phyloP scores from a whole-genome alignment of 352 stramenopile genomes.

The Phytophthora syringae region DNA sequence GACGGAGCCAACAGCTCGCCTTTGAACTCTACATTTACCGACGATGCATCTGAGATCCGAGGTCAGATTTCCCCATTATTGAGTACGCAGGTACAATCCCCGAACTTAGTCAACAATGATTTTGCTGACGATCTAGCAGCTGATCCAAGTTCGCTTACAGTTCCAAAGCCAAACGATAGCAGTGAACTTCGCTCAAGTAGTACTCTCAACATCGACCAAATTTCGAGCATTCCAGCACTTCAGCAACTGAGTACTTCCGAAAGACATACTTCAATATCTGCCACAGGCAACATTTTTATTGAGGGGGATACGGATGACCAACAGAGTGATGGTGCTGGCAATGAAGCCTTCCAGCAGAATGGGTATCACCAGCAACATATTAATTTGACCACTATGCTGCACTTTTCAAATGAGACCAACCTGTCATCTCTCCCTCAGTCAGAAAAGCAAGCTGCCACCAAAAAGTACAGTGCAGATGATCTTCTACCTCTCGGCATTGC shows the following conservation, averaged over 20 bases:
- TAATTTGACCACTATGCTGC: background rate
- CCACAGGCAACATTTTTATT: slow-evolving; percentile 24
- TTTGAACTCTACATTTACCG: slow-evolving; percentile 3
- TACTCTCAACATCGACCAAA: slow-evolving; percentile 5
- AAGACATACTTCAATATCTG: background rate
- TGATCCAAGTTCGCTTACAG: background rate
- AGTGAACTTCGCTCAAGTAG: background rate
- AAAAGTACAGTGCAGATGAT: slow-evolving; percentile 16
- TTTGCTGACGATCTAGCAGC: slow-evolving; percentile 18
- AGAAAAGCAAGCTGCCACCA: background rate
- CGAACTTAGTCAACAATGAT: slow-evolving; percentile 19
- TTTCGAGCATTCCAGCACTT: background rate
- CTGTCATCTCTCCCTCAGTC: background rate
- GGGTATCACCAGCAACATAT: slow-evolving; percentile 4
- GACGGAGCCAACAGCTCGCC: slow-evolving; percentile 7
- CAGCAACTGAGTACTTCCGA: background rate
- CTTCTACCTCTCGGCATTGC: slow-evolving; percentile 38
- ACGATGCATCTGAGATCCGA: background rate
- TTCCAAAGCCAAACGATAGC: background rate
- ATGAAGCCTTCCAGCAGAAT: slow-evolving; percentile 18
- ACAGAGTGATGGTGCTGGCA: slow-evolving; percentile 21
- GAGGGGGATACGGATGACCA: slow-evolving; percentile 27
- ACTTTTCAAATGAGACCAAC: background rate
- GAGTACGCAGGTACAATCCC: slow-evolving; percentile 16
- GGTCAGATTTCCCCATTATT: background rate